These are phyloP conservation scores for Alternaria conjuncta DNA, from an alignment of 2,329 filamentous ascomycete genomes.

Conservation along the genomic window DNA sequence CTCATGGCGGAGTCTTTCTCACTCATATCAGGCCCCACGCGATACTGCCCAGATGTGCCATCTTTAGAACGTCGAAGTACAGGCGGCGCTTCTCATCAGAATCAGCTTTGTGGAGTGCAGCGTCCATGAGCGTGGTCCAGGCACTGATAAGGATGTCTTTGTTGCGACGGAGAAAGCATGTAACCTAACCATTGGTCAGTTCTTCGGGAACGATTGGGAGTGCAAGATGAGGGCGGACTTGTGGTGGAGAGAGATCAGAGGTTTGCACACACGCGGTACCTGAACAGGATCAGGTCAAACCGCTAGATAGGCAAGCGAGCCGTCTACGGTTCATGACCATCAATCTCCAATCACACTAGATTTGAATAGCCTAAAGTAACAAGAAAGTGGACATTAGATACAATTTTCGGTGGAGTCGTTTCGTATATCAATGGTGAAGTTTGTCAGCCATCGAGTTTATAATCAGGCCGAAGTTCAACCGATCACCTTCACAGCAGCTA, in stretches of 20 bases:
- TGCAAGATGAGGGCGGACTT: too few relatives aligned
- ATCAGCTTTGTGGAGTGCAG: neutral
- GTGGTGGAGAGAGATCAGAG: too few relatives aligned
- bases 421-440: neutral
- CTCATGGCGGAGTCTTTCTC: neutral
- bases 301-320: neutral
- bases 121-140: neutral
- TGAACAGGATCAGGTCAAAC: neutral
- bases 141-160: neutral
- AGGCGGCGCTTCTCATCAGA: neutral
- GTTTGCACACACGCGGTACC: neutral
- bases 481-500: neutral
- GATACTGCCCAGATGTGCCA: neutral
- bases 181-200: neutral
- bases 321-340: neutral
- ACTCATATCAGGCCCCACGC: neutral
- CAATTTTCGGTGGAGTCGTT: neutral
- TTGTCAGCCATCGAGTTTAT: neutral
- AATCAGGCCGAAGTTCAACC: neutral
- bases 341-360: neutral
- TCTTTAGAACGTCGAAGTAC: neutral
- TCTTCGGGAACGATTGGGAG: neutral
- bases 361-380: neutral
- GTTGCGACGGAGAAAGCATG: neutral
- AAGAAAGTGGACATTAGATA: neutral